Conservation (phyloP, 2,329 filamentous ascomycete species). For the Elsinoe fawcettii region DNA sequence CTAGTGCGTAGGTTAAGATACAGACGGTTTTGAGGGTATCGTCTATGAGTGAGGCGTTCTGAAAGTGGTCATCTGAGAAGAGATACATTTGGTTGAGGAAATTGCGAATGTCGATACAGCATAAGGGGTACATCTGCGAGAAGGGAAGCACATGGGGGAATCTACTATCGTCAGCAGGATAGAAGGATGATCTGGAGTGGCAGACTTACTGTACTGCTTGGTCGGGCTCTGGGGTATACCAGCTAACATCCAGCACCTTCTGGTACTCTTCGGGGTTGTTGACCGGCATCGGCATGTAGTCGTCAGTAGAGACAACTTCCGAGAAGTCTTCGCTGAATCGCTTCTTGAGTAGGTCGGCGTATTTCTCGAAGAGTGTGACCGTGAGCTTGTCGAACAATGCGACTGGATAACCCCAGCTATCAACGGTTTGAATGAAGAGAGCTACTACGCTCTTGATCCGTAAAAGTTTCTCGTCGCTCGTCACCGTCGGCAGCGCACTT, state of each 20-base stretch:
- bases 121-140: slow-evolving; percentile 97
- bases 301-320: slow-evolving; percentile 83
- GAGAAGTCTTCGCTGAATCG: slow-evolving; percentile 94
- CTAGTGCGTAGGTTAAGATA: slow-evolving; percentile 5
- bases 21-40: slow-evolving; percentile 71
- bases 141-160: slow-evolving; percentile 96
- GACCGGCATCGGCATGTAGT: slow-evolving; percentile 99
- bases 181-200: neutral
- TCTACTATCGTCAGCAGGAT: slow-evolving; percentile 27
- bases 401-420: slow-evolving; percentile 87
- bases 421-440: slow-evolving; percentile 97
- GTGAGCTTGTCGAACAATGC: slow-evolving; percentile 73
- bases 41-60: slow-evolving; percentile 82
- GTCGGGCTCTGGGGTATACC: slow-evolving; percentile 80
- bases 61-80: slow-evolving; percentile 93
- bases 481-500: slow-evolving; percentile 68
- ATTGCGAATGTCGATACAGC: slow-evolving; percentile 96
- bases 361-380: slow-evolving; percentile 85
- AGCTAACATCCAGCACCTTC: slow-evolving; percentile 91
- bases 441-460: slow-evolving; percentile 91
- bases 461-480: slow-evolving; percentile 80
- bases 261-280: slow-evolving; percentile 85
- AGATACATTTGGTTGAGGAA: slow-evolving; percentile 98
- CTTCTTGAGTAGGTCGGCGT: slow-evolving; percentile 80
- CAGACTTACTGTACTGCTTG: slow-evolving; percentile 35